Evolutionary conservation across 768 basidiomycete species (phyloP).

Genomic region (Hydnomerulius pinastri): DNA sequence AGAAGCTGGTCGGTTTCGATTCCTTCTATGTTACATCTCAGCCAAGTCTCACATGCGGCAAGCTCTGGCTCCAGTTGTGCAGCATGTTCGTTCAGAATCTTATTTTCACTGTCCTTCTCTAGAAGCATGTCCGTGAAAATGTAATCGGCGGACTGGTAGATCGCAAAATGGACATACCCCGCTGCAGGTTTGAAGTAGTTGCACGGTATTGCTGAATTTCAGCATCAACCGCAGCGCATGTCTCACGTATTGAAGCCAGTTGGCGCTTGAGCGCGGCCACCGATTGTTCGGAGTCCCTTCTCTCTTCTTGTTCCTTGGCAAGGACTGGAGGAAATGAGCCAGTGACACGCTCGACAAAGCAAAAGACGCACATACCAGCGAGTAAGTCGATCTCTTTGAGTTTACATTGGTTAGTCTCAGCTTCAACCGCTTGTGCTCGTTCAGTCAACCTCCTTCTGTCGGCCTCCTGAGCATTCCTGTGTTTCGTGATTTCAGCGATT

Average conservation of each 20-base stretch:
- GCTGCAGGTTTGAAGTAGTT: constrained; percentile 57
- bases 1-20: constrained; percentile 72
- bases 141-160: too few species aligned
- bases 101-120: constrained; percentile 73
- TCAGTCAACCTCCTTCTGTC: constrained; percentile 67
- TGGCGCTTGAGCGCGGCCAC: constrained; percentile 66
- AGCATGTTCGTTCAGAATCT: constrained; percentile 54
- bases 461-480: constrained; percentile 58
- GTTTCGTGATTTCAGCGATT: constrained; percentile 66
- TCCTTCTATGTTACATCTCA: constrained; percentile 76
- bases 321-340: constrained; percentile 44
- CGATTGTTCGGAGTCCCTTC: constrained; percentile 66
- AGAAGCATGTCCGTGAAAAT: neutral
- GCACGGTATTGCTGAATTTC: constrained; percentile 77
- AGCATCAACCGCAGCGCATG: constrained; percentile 54
- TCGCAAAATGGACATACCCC: too few species aligned
- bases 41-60: constrained; percentile 51
- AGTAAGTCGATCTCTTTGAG: constrained; percentile 78
- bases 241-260: constrained; percentile 62
- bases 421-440: constrained; percentile 60
- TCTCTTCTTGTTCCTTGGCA: constrained; percentile 70
- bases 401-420: constrained; percentile 75
- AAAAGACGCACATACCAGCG: constrained; percentile 51
- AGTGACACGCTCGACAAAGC: neutral
- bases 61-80: constrained; percentile 57